Percentiles rank a stretch among this genome's conserved stretches.
Evolutionary conservation across 805 yeast species (phyloP).

Genomic region (Candida ascalaphidarum): DNA sequence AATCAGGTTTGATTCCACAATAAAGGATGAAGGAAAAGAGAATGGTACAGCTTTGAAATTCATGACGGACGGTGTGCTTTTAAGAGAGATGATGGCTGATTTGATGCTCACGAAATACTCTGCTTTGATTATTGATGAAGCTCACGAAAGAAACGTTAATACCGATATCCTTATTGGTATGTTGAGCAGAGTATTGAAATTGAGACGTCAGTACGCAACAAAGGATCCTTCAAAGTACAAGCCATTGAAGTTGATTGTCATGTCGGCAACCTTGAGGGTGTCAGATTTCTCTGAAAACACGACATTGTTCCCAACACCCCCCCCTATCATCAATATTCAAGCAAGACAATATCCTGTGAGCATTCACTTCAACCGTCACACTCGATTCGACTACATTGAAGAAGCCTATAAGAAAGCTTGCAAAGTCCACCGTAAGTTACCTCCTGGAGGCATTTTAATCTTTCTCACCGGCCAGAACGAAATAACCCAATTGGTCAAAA

Average conservation of each 20-base stretch:
- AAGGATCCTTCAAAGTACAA: conserved; percentile 40
- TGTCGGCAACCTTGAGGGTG: conserved; percentile 96
- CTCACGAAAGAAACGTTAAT: conserved; percentile 93
- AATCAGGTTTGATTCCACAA: conserved; percentile 69
- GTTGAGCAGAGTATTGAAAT: conserved; percentile 74
- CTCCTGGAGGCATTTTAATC: conserved; percentile 89
- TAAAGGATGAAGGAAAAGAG: conserved; percentile 38
- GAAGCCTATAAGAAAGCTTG: conserved; percentile 81
- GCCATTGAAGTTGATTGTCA: conserved; percentile 75
- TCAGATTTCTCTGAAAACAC: conserved; percentile 84
- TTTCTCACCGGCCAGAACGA: conserved; percentile 95
- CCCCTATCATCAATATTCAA: conserved; percentile 83
- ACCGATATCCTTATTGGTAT: conserved; percentile 95
- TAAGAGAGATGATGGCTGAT: conserved; percentile 90
- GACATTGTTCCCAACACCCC: conserved; percentile 57
- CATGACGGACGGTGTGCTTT: conserved; percentile 91
- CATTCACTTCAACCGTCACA: conserved; percentile 77
- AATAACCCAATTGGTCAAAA: conserved; percentile 67
- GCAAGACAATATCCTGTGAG: conserved; percentile 95
- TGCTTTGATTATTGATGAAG: conserved; percentile 87
- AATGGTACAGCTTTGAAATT: conserved; percentile 66
- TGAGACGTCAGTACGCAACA: conserved; percentile 49
- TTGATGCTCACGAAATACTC: conserved; percentile 77
- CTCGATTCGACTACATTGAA: conserved; percentile 70
- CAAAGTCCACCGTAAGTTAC: conserved; percentile 78